Evolutionary conservation across 1,284 basidiomycete species (phyloP).

Genomic region (Vanrija humicola): DNA sequence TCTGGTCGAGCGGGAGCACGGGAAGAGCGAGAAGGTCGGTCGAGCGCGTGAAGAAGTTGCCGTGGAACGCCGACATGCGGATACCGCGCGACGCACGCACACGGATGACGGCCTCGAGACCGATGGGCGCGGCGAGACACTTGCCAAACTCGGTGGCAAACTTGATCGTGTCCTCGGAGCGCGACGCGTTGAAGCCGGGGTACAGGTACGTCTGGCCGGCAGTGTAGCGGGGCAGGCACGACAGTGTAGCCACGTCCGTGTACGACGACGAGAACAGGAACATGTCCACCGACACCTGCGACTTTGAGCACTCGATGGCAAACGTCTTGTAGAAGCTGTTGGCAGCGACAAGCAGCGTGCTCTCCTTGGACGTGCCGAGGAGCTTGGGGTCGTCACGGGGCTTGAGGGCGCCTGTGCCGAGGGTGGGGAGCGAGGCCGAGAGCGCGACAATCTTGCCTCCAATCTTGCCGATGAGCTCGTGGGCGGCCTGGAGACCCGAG

Average conservation of each 20-base stretch:
- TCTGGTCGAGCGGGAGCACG: slow-evolving; percentile 92
- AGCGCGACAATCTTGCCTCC: slow-evolving; percentile 95
- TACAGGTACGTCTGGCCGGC: slow-evolving; percentile 98
- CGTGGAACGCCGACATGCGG: slow-evolving; percentile 96
- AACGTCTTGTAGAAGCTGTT: slow-evolving; percentile 98
- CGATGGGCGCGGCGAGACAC: slow-evolving; percentile 88
- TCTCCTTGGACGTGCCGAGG: slow-evolving; percentile 92
- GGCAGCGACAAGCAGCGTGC: slow-evolving; percentile 76
- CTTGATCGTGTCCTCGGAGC: slow-evolving; percentile 93
- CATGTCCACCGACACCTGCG: slow-evolving; percentile 98
- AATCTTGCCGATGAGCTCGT: slow-evolving; percentile 88
- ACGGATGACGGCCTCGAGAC: slow-evolving; percentile 95
- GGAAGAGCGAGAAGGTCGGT: slow-evolving; percentile 96
- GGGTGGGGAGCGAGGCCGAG: slow-evolving; percentile 76
- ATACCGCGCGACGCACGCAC: slow-evolving; percentile 91
- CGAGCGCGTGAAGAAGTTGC: slow-evolving; percentile 98
- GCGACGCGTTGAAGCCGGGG: slow-evolving; percentile 92
- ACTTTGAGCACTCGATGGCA: slow-evolving; percentile 95
- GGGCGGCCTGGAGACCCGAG: slow-evolving; percentile 92
- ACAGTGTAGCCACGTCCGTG: slow-evolving; percentile 82
- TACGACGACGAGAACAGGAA: slow-evolving; percentile 92
- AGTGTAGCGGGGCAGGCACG: slow-evolving; percentile 90
- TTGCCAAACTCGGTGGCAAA: slow-evolving; percentile 96
- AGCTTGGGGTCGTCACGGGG: slow-evolving; percentile 95
- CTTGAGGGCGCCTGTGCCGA: slow-evolving; percentile 90